A percentile compares a stretch with the other conserved stretches of the same genome.
Conservation (phyloP, 768 basidiomycete species). For the Tephrocybe sp. region DNA sequence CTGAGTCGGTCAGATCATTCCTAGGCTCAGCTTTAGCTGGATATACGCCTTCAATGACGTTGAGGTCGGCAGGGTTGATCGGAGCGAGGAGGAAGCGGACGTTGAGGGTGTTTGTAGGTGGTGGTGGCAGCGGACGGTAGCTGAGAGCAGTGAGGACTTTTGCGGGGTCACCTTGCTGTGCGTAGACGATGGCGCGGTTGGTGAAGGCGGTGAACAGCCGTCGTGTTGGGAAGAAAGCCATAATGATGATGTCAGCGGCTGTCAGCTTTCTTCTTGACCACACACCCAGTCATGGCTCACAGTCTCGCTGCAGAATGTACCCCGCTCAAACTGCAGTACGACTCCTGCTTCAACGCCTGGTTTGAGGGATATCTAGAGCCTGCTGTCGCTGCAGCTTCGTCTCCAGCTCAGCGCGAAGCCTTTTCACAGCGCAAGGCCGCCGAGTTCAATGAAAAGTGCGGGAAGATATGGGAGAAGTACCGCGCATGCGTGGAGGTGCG, state of each 20-base stretch:
- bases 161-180: constrained; percentile 57
- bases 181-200: constrained; percentile 69
- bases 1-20: constrained; percentile 33
- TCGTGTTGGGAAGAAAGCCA: constrained; percentile 20
- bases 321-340: constrained; percentile 85
- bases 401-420: constrained; percentile 46
- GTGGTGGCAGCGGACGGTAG: constrained; percentile 51
- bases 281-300: constrained; percentile 55
- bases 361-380: constrained; percentile 96
- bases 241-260: constrained; percentile 6
- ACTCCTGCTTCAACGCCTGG: constrained; percentile 96
- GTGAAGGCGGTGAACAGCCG: constrained; percentile 18
- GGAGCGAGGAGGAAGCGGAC: constrained; percentile 69
- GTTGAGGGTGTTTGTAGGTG: constrained; percentile 58
- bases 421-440: constrained; percentile 80
- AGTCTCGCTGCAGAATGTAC: constrained; percentile 87
- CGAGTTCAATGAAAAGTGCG: constrained; percentile 86
- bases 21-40: constrained; percentile 56
- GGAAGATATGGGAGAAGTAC: constrained; percentile 80
- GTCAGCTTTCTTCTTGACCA: background rate
- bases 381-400: constrained; percentile 45
- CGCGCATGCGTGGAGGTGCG: constrained; percentile 81
- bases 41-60: constrained; percentile 82
- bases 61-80: constrained; percentile 82
- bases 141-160: constrained; percentile 56